Percentiles rank a stretch among this genome's conserved stretches.
These are phyloP conservation scores for Debaryomyces tyrocola DNA, from an alignment of 805 yeast species.

Conservation along the genomic window DNA sequence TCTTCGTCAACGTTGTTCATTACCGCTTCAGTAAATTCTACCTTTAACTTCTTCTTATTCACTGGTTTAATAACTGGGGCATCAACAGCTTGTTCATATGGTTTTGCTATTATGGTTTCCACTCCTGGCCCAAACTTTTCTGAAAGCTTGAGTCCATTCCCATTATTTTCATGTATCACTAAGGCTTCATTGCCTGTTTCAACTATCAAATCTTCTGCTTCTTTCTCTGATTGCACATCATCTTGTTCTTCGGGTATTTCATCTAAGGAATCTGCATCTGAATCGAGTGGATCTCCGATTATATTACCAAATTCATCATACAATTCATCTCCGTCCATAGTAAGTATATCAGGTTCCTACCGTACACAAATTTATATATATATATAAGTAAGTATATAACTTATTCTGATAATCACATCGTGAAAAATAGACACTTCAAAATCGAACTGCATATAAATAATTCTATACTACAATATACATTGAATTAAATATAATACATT, in stretches of 20 bases:
- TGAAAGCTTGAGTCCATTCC: constrained; percentile 6
- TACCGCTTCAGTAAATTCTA: constrained; percentile 30
- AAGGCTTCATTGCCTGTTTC: constrained; percentile 11
- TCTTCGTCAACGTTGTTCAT: neutral
- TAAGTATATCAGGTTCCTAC: neutral
- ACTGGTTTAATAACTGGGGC: constrained; percentile 68
- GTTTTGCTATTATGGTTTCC: constrained; percentile 55
- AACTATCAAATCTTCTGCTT: neutral
- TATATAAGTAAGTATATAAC: no score
- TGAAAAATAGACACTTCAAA: neutral
- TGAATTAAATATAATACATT: neutral
- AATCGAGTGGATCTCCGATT: constrained; percentile 51
- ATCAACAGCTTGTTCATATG: constrained; percentile 31
- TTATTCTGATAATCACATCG: neutral
- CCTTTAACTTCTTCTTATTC: constrained; percentile 37
- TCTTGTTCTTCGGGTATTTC: constrained; percentile 2
- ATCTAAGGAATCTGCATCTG: constrained; percentile 36
- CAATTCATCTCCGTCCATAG: constrained; percentile 60
- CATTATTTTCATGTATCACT: constrained; percentile 6
- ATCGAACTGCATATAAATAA: neutral
- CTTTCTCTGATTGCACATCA: neutral
- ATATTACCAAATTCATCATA: constrained; percentile 84
- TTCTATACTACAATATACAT: neutral
- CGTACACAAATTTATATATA: no score
- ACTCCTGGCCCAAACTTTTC: constrained; percentile 45